Base-by-base conservation (phyloP, 2,329 filamentous ascomycete genomes). In the Cladorrhinum sp. region DNA sequence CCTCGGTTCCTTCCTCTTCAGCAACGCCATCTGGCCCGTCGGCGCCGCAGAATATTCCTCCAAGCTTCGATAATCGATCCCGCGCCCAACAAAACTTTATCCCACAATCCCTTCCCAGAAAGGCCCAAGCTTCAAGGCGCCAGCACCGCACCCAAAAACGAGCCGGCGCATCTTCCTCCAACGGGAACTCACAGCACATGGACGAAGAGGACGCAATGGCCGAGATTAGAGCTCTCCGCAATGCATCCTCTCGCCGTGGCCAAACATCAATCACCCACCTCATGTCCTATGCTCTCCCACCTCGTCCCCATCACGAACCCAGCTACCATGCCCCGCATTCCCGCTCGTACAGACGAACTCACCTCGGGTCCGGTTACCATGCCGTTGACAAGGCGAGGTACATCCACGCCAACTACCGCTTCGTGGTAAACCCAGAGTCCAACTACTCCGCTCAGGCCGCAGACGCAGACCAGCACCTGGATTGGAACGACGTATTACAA, bases 241-340 rank as follows among this genome's bases (percentile, higher is more conserved):
- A 85, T 66, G 74, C 82, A 12, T 81, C 79, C n/a, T 83, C 82
- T 70, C 88, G 95, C 61, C 91, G 95, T 69, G 95, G 95, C 57
- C 93, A 97, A 76, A 97, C 92, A 57, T 96, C 91, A 70, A 99
- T 99, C 72, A 98, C 95, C 45, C 95, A 99, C 75, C 79, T 99
- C 60, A 90, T 99, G 82, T 93, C 93, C 78, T 96, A 97, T 75
- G 87, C 90, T 50, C 80, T 92, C 20, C 90, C 93, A 22, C 87
- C 90, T 48, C 85, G 91, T 52, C 88, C 89, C 22, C 85, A 87
- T 36, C 32, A 12, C 16, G 3, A 36, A 12, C 32, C 10, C 10
- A 79, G 80, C 55, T 73, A 78, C 59, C 77, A 81, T 58, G 74
- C 80, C 66, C 74, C 78, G 54, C 77, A 81, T 63, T 78, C 81